These are phyloP conservation scores for Gymnopilus junonius DNA, from an alignment of 768 basidiomycete genomes.

Conservation along the genomic window DNA sequence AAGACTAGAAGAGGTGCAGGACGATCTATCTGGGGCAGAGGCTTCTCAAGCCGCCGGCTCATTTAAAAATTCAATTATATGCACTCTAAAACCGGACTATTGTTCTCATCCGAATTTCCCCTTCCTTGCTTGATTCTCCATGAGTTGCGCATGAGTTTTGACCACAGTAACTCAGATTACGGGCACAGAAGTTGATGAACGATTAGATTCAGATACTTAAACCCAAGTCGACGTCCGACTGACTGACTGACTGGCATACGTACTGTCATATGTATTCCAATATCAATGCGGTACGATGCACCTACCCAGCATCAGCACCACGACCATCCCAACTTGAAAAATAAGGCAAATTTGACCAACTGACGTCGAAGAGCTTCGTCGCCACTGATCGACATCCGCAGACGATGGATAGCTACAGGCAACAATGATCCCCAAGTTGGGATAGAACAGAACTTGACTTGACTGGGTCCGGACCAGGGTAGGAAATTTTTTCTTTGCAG, in stretches of 20 bases:
- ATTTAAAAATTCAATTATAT: not conserved
- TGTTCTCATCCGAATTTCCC: not conserved
- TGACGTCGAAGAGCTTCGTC: slow-evolving; percentile 2
- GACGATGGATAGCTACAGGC: not conserved
- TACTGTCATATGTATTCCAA: not conserved
- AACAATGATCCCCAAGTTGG: not conserved
- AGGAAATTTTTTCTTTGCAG: not conserved
- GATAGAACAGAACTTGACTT: not conserved
- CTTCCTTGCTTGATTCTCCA: not conserved
- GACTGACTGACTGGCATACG: not conserved
- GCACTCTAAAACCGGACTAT: not conserved
- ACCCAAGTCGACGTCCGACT: not conserved
- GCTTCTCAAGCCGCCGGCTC: slow-evolving; percentile 1
- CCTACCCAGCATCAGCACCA: not conserved
- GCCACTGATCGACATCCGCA: slow-evolving; percentile 2
- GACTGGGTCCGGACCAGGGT: not conserved
- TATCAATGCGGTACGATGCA: not conserved
- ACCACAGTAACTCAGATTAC: not conserved
- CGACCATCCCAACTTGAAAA: not conserved
- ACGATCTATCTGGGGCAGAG: not conserved
- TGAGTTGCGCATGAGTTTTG: not conserved
- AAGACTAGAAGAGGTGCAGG: not conserved
- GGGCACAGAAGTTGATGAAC: not conserved
- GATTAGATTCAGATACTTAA: not conserved
- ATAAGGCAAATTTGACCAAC: not conserved